Base-by-base conservation (phyloP, 1,284 basidiomycete genomes). In the Rhodotorula sp. region DNA sequence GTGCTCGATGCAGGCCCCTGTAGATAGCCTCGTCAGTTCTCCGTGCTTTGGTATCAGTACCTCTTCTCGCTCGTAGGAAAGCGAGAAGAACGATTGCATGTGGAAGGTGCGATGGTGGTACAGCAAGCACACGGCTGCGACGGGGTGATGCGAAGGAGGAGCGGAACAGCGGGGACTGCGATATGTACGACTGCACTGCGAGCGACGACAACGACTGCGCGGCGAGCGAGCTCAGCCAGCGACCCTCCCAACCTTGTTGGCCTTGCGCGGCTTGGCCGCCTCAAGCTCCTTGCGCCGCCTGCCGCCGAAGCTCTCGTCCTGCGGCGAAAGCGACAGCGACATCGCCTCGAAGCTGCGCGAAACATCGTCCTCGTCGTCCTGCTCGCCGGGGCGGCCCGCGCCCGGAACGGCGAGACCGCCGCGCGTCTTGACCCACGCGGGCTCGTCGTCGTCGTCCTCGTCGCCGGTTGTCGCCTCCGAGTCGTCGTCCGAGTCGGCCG, bases 401-500 rank as follows among this genome's bases (percentile, higher is more conserved):
- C 72, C 72, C 0, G 75, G 75, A 15, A 76, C 75, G 2, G 72
- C 66, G 25, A 74, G 56, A 13, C 75, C 75, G 12, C 63, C 71
- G 29, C 66, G 60, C 25, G 61, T 51, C 37, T 58, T 57, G 54
- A 61, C 54, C 66, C 64, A 48, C 60, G 66, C 53, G 12, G 68
- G 65, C 39, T 61, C 62, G 58, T 71, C 70, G 15, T 50, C 37
- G 39, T 66, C 66, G 17, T 65, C 69, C n/a, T 82, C 69, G n/a
- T 82, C 81, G 12, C 75, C 79, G 36, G 81, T 71, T 17, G 69
- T 64, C 37, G 75, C 70, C 34, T 54, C 65, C 19, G 65, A 71
- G 21, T 73, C 73, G n/a, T 63, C 80, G 34, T 79, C 80, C 27
- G 82, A 81, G 17, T 77, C 79, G 34, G 82, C 74, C 2, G 71